phyloP scores from a whole-genome alignment of 495 filamentous ascomycete species.

The Penicillium herquei region DNA sequence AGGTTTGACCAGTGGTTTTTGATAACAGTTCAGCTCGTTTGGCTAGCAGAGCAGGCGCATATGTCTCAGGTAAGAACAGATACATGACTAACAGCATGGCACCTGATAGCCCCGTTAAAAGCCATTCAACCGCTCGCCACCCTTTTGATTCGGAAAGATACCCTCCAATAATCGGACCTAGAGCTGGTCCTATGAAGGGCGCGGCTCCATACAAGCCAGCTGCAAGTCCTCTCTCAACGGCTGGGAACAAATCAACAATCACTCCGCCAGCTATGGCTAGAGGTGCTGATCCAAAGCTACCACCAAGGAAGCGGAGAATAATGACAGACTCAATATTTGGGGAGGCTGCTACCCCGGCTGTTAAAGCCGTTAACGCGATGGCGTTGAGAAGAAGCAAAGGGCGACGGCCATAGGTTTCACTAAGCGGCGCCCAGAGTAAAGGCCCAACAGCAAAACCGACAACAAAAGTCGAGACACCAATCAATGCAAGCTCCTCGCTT shows the following conservation, averaged over 20 bases:
- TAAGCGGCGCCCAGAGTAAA: too few species aligned
- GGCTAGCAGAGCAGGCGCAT: not conserved
- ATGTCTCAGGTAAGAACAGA: not conserved
- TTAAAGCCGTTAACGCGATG: too few species aligned
- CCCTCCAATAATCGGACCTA: constrained; percentile 38
- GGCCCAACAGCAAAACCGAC: too few species aligned
- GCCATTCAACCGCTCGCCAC: constrained; percentile 44
- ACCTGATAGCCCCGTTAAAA: constrained; percentile 26
- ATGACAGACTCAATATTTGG: too few species aligned
- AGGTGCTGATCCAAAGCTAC: too few species aligned
- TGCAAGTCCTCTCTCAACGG: constrained; percentile 48
- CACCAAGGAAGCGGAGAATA: too few species aligned
- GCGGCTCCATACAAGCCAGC: constrained; percentile 46
- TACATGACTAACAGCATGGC: not conserved
- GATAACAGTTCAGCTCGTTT: not conserved
- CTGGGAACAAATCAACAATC: constrained; percentile 1
- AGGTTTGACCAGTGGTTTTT: not conserved
- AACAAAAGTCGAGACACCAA: too few species aligned
- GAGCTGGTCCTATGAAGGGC: constrained; percentile 32
- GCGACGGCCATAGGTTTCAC: too few species aligned
- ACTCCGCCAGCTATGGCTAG: constrained; percentile 31
- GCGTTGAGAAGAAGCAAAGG: too few species aligned
- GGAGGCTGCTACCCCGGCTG: too few species aligned
- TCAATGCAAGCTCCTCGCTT: too few species aligned
- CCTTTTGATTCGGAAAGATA: constrained; percentile 42